A percentile compares a stretch with the other conserved stretches of the same genome.
phyloP scores from a whole-genome alignment of 495 filamentous ascomycete genomes.

The Aspergillus baeticus region DNA sequence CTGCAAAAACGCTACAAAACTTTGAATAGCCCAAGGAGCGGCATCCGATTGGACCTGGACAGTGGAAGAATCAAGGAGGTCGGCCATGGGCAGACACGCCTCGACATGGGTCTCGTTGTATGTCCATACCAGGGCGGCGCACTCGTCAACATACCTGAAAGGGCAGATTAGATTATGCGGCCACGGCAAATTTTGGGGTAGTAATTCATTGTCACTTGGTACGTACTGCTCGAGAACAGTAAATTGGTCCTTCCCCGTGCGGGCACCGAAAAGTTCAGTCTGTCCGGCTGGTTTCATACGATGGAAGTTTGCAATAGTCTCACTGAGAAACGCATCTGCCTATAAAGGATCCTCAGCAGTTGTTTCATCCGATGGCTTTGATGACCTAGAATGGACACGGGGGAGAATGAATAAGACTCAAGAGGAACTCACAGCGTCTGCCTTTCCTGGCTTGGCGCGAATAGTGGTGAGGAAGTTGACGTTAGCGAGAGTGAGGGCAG shows the following conservation, averaged over 20 bases:
- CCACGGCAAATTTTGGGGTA: no score
- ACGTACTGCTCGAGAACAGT: not conserved
- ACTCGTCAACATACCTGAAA: not conserved
- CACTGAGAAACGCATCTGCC: no score
- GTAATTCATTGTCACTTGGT: no score
- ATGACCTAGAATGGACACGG: no score
- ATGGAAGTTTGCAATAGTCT: not conserved
- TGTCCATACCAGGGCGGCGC: not conserved
- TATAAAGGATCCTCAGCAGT: no score
- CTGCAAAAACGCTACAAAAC: not conserved
- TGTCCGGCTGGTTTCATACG: not conserved
- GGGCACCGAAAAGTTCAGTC: not conserved
- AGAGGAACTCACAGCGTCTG: not conserved
- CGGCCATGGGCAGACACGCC: not conserved
- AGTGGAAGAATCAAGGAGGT: not conserved
- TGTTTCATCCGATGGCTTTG: no score
- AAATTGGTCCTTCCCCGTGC: not conserved
- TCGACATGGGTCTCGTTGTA: not conserved
- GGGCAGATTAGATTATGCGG: no score
- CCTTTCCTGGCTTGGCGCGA: not conserved
- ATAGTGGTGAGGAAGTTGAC: not conserved
- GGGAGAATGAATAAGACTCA: not conserved
- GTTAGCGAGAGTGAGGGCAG: not conserved
- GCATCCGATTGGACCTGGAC: not conserved
- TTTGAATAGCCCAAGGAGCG: not conserved